These are phyloP conservation scores for Ceratocystis destructans DNA, from an alignment of 2,329 filamentous ascomycete genomes.

Conservation along the genomic window DNA sequence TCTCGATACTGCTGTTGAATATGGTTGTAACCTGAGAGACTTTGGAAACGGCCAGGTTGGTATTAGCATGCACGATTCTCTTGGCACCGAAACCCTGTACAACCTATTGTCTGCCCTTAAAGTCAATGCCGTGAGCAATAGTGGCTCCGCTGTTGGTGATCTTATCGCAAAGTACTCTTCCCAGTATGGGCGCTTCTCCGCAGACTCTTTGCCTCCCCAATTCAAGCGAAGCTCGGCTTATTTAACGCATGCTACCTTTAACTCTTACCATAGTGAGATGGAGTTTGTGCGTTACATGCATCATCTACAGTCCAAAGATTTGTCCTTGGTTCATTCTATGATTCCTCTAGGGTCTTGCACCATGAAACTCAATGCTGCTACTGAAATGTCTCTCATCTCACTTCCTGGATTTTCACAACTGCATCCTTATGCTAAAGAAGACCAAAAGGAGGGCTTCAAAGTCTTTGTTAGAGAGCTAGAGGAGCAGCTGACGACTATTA, in stretches of 20 bases:
- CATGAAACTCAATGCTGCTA: slow-evolving; percentile 93
- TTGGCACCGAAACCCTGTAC: slow-evolving; percentile 31
- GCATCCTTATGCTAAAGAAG: slow-evolving; percentile 62
- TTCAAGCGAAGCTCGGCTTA: slow-evolving; percentile 62
- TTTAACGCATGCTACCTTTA: slow-evolving; percentile 86
- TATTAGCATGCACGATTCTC: slow-evolving; percentile 25
- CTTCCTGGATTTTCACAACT: slow-evolving; percentile 62
- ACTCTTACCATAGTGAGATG: slow-evolving; percentile 87
- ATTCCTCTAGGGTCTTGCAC: slow-evolving; percentile 94
- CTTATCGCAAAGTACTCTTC: slow-evolving; percentile 22
- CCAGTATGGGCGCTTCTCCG: slow-evolving; percentile 13
- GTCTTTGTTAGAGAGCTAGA: slow-evolving; percentile 60
- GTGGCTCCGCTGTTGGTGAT: slow-evolving; percentile 19
- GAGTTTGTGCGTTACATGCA: slow-evolving; percentile 88
- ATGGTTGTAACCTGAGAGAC: slow-evolving; percentile 23
- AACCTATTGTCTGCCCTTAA: slow-evolving; percentile 31
- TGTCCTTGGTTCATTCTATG: slow-evolving; percentile 93
- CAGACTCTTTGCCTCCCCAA: slow-evolving; percentile 35
- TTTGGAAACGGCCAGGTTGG: slow-evolving; percentile 25
- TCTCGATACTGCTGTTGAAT: slow-evolving; percentile 10
- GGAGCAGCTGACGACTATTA: slow-evolving; percentile 64
- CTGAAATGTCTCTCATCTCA: slow-evolving; percentile 80
- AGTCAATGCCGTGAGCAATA: slow-evolving; percentile 23
- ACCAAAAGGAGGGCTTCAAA: slow-evolving; percentile 53
- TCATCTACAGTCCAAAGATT: slow-evolving; percentile 83